Percentiles rank a stretch among this genome's conserved stretches.
Conservation (phyloP, 345 rosid genomes). For the Combretum micranthum region DNA sequence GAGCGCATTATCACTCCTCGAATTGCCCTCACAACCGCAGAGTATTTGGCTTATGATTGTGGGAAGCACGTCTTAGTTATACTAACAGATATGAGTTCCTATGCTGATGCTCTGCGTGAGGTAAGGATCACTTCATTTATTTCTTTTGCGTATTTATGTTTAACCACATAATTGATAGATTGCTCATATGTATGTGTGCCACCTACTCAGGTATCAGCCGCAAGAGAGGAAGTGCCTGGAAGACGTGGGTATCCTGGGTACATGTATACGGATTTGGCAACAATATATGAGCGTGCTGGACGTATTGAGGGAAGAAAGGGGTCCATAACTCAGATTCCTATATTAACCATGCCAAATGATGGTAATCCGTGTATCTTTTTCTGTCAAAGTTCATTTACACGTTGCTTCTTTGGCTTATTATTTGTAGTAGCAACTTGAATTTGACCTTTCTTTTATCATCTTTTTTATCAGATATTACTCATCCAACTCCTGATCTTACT, state of each 20-base stretch:
- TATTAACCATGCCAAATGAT: conserved; percentile 97
- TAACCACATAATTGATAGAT: too few relatives aligned
- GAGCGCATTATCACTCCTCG: conserved; percentile 98
- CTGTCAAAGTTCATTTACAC: too few relatives aligned
- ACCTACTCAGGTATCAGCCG: conserved; percentile 78
- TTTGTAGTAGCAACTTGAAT: too few relatives aligned
- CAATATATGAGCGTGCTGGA: conserved; percentile 97
- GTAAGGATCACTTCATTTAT: conserved; percentile 21
- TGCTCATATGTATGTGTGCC: too few relatives aligned
- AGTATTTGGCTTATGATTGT: conserved; percentile 92
- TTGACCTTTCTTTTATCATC: not conserved
- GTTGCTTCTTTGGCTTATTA: too few relatives aligned
- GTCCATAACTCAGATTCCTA: conserved; percentile 96
- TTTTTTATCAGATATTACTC: conserved; percentile 69
- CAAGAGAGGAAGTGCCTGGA: conserved; percentile 98
- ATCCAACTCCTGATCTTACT: conserved; percentile 98
- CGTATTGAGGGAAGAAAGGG: conserved; percentile 97
- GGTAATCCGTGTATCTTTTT: conserved; percentile 33
- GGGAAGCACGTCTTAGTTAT: conserved; percentile 97
- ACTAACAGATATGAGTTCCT: conserved; percentile 97
- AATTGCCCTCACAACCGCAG: conserved; percentile 94
- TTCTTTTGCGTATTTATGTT: too few relatives aligned
- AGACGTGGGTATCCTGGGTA: conserved; percentile 99
- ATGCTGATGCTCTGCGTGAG: conserved; percentile 99
- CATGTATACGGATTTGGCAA: conserved; percentile 99